Evolutionary conservation across 495 filamentous ascomycete genomes (phyloP), one percentile per base, ranked within the genome.

Genomic region (Podospora pseudocomata): DNA sequence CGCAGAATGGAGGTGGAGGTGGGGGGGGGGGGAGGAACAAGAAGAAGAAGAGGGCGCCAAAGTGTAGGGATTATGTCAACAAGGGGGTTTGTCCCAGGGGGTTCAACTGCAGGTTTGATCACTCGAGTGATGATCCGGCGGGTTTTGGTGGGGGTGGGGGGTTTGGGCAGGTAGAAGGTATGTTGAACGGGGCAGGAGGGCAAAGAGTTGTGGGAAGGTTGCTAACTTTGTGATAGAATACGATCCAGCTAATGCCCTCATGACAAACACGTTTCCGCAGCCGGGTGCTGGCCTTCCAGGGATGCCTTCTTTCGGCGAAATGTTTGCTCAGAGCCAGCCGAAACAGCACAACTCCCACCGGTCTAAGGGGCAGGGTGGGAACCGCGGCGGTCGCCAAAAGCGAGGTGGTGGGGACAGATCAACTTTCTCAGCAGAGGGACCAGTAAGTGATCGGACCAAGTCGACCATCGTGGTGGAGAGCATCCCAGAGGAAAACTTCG

Each of bases 391-490:
- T 15, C 44, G 66, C 15, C 63, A 66, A 23, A 82, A 71, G 72
- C 76, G 73, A 67, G 75, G 72, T 64, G 80, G 70, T 72, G 86
- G 72, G 4, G 30, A 61, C 13, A 23, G 59, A 75, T 87, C 80
- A 20, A 59, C 89, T 7, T 92, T 96, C 76, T 92, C 93, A 5
- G 85, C 86, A 4, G 86, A 87, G 66, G 91, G 93, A 0, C 91
- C 92, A 0, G 90, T 89, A 58, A 82, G 85, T 54, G 92, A 97
- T 76, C 86, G 85, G 65, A 87, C 86, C 0, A 90, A 91, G 66
- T 92, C 88, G 2, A 90, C 91, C 0, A 88, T 99, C 57, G 95
- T 98, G 6, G 88, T 99, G 5, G 94, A 97, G 72, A 90, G 93
- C 68, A 97, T 99, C 49, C 95, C 95, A 0, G 90, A 93, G 63